Evolutionary conservation across 176 grass and related monocot species (phyloP).

Genomic region (Aechmea fasciata): DNA sequence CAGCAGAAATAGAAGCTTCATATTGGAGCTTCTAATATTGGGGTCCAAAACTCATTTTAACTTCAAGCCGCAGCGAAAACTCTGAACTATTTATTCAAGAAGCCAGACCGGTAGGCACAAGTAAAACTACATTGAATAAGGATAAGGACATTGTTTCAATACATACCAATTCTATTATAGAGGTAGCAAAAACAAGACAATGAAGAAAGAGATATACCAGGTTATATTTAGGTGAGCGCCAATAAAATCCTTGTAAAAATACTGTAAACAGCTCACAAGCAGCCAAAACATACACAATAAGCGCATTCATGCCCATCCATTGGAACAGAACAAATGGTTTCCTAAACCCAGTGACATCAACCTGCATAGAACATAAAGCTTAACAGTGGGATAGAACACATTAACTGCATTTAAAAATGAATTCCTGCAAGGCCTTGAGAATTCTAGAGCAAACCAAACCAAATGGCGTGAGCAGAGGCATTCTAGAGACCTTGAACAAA

Average conservation of each 20-base stretch:
- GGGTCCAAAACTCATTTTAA: no score
- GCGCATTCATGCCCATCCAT: slow-evolving; percentile 94
- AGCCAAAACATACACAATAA: slow-evolving; percentile 78
- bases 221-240: slow-evolving; percentile 63
- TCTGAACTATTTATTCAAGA: no score
- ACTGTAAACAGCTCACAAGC: slow-evolving; percentile 66
- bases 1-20: no score
- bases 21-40: no score
- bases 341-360: slow-evolving; percentile 55
- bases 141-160: not conserved
- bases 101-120: no score
- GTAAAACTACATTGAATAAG: not conserved
- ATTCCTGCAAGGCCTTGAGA: no score
- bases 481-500: no score
- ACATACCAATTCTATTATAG: not conserved
- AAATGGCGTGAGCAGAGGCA: no score
- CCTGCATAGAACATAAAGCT: slow-evolving; percentile 23
- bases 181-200: not conserved
- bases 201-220: slow-evolving; percentile 30
- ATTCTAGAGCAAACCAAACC: no score
- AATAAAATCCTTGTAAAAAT: slow-evolving; percentile 84
- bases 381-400: no score
- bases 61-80: no score
- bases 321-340: slow-evolving; percentile 77
- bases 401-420: no score